Evolutionary conservation across 2,329 filamentous ascomycete genomes (phyloP).

Genomic region (Parascedosporium putredinis): DNA sequence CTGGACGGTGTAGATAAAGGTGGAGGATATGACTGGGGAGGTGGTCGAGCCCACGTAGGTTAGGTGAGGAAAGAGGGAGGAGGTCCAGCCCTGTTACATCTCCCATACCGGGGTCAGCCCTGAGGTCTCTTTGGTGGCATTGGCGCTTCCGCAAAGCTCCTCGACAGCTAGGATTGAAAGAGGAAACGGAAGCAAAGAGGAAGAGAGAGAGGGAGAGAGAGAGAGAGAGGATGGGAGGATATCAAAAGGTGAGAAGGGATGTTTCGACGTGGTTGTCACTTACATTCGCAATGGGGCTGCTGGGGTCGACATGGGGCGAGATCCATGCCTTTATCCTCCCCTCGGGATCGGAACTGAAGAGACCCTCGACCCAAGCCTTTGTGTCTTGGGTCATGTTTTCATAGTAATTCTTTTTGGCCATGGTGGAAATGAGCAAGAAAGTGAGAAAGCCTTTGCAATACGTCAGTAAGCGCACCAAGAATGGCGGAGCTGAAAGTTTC

Average conservation of each 20-base stretch:
- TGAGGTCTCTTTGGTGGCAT: neutral
- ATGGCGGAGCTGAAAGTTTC: too few species aligned
- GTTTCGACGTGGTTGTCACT: neutral
- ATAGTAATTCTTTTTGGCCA: neutral
- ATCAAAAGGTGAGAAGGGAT: neutral
- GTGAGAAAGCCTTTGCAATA: too few species aligned
- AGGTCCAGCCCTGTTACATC: conserved; percentile 33
- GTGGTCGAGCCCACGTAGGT: conserved; percentile 25
- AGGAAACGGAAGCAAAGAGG: too few species aligned
- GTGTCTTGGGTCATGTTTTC: neutral
- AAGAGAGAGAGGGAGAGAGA: too few species aligned
- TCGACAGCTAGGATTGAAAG: too few species aligned
- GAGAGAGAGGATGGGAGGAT: too few species aligned
- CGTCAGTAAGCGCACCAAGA: too few species aligned
- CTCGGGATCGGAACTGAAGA: conserved; percentile 12
- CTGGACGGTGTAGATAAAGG: conserved; percentile 39
- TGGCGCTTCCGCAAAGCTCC: neutral
- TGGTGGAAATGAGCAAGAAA: neutral
- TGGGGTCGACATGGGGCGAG: neutral
- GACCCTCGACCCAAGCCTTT: conserved; percentile 1
- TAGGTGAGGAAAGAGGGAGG: conserved; percentile 29
- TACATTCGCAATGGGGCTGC: neutral
- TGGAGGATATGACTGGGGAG: conserved; percentile 26
- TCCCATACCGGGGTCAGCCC: neutral
- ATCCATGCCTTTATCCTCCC: conserved; percentile 23